Evolutionary conservation across 2,329 filamentous ascomycete genomes (phyloP).

Genomic region (Stachybotrys chartarum): DNA sequence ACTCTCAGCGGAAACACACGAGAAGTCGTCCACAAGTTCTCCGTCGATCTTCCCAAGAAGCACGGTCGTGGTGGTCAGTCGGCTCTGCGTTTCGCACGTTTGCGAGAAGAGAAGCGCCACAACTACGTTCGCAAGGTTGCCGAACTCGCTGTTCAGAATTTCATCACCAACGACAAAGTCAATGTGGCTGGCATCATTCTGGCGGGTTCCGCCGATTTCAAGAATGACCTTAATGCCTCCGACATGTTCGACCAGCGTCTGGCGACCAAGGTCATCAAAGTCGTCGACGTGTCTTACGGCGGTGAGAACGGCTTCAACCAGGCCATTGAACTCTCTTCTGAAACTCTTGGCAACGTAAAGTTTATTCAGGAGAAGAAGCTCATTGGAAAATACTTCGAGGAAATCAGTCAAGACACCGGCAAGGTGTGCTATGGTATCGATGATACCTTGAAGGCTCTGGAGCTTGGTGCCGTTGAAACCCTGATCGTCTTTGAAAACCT

Average conservation of each 20-base stretch:
- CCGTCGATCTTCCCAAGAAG: conserved; percentile 98
- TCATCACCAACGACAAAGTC: conserved; percentile 96
- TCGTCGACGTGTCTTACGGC: conserved; percentile 97
- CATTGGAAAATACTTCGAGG: conserved; percentile 97
- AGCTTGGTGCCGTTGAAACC: conserved; percentile 89
- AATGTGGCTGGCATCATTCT: conserved; percentile 95
- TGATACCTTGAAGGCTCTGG: conserved; percentile 92
- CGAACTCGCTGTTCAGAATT: conserved; percentile 96
- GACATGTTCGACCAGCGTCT: conserved; percentile 95
- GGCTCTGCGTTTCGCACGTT: conserved; percentile 97
- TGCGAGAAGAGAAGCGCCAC: conserved; percentile 98
- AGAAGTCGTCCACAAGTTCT: conserved; percentile 96
- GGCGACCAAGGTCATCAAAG: conserved; percentile 94
- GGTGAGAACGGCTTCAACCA: conserved; percentile 99
- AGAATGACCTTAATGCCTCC: conserved; percentile 96
- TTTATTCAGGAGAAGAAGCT: conserved; percentile 99
- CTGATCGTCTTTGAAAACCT: conserved; percentile 97
- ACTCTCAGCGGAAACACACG: conserved; percentile 96
- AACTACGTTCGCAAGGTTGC: conserved; percentile 99
- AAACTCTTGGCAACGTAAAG: conserved; percentile 98
- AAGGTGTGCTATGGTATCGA: conserved; percentile 98
- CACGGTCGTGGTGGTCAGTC: conserved; percentile 99
- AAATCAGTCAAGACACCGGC: conserved; percentile 95
- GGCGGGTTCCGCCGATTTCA: conserved; percentile 97
- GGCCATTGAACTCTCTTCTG: conserved; percentile 89